Conservation (phyloP, 2,329 filamentous ascomycete genomes). For the Colletotrichum horii region DNA sequence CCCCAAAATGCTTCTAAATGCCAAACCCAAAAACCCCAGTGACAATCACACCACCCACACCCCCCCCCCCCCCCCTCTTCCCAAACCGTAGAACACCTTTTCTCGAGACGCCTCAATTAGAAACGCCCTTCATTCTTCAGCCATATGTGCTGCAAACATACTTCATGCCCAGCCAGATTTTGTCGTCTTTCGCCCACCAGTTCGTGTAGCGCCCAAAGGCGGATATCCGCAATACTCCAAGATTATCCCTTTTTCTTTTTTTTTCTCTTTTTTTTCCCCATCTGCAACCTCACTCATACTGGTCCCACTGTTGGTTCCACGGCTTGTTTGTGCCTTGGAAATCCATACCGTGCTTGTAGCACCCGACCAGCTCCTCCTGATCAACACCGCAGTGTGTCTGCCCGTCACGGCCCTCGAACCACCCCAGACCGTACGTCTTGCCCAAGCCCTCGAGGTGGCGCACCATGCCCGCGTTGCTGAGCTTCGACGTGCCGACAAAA, state of each 20-base stretch:
- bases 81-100: not conserved
- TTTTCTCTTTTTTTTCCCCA: not conserved
- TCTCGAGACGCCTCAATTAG: not conserved
- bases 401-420: constrained; percentile 77
- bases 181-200: not conserved
- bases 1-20: not conserved
- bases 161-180: not conserved
- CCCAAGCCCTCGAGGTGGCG: constrained; percentile 61
- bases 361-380: constrained; percentile 71
- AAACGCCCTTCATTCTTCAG: not conserved
- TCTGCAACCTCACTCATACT: not conserved
- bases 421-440: constrained; percentile 77
- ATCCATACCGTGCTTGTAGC: constrained; percentile 69
- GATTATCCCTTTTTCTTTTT: not conserved
- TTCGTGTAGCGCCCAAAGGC: not conserved
- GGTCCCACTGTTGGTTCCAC: constrained; percentile 52
- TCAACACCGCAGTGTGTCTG: constrained; percentile 79
- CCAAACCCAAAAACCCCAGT: not conserved
- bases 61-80: not conserved
- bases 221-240: not conserved
- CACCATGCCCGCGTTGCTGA: constrained; percentile 67
- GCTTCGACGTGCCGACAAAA: constrained; percentile 73
- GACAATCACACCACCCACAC: not conserved
- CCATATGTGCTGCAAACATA: not conserved
- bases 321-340: constrained; percentile 55